Conservation (phyloP, 768 basidiomycete species). For the Lentinula sp. region DNA sequence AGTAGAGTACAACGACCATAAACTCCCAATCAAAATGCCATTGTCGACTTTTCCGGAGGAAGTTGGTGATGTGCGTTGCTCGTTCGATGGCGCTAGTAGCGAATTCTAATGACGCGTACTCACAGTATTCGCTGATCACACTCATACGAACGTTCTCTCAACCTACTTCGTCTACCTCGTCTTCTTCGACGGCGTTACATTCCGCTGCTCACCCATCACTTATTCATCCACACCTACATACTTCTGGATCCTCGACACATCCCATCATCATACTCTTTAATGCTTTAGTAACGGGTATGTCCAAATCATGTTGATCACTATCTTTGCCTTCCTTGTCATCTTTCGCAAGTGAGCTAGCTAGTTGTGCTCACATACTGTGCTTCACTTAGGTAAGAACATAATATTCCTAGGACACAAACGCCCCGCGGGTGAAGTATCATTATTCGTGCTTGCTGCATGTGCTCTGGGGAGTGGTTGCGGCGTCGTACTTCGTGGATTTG, state of each 20-base stretch:
- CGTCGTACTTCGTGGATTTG: constrained; percentile 74
- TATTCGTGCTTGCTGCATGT: constrained; percentile 90
- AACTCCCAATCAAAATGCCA: constrained; percentile 87
- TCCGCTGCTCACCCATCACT: constrained; percentile 40
- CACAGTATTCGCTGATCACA: constrained; percentile 86
- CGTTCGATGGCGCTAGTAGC: background rate
- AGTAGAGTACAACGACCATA: constrained; percentile 78
- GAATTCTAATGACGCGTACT: background rate
- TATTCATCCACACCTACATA: constrained; percentile 88
- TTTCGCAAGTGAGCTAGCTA: background rate
- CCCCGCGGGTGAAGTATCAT: constrained; percentile 86
- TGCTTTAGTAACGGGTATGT: constrained; percentile 75
- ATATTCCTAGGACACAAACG: constrained; percentile 89
- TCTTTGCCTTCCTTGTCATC: background rate
- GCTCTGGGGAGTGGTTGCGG: constrained; percentile 92
- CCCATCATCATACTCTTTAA: constrained; percentile 96
- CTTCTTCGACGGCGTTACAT: background rate
- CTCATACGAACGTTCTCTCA: constrained; percentile 75
- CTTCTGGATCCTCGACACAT: constrained; percentile 84
- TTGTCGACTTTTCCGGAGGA: constrained; percentile 88
- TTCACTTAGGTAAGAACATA: constrained; percentile 59
- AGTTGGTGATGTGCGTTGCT: constrained; percentile 79
- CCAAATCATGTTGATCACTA: background rate
- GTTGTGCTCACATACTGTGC: background rate
- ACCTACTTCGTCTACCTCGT: background rate